phyloP scores from a whole-genome alignment of 306 rosid genomes.

The Rosa lucieae region DNA sequence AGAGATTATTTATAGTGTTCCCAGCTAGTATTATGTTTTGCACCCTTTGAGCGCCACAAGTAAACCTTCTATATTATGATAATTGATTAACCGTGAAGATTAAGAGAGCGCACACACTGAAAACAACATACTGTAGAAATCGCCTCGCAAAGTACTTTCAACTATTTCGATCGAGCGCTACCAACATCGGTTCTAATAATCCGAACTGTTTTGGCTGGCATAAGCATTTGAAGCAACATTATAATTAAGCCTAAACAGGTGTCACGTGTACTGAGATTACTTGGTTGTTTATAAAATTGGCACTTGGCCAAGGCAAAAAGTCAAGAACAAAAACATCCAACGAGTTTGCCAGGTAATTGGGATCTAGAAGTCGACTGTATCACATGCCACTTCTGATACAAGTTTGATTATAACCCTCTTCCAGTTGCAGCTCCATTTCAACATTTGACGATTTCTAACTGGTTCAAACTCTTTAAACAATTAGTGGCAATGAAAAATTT shows the following conservation, averaged over 20 bases:
- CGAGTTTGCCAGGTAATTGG: constrained; percentile 34
- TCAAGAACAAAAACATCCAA: constrained; percentile 31
- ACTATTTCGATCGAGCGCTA: constrained; percentile 1
- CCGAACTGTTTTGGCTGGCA: not conserved
- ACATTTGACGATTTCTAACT: constrained; percentile 12
- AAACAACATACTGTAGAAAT: not conserved
- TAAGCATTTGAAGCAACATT: not conserved
- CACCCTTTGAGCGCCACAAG: not conserved
- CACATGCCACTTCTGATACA: constrained; percentile 47
- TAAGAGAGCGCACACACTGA: not conserved
- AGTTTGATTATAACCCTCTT: constrained; percentile 5
- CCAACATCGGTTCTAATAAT: not conserved
- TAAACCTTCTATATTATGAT: not conserved
- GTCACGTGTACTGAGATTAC: constrained; percentile 48
- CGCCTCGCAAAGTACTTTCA: not conserved
- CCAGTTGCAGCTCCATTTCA: constrained; percentile 11
- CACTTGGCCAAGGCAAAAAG: constrained; percentile 12
- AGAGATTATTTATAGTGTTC: not conserved
- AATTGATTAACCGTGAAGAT: not conserved
- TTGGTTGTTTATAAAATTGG: constrained; percentile 1
- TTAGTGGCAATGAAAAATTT: not conserved
- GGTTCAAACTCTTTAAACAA: not conserved
- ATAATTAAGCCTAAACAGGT: not conserved
- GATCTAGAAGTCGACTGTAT: constrained; percentile 34
- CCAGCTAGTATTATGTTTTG: too few relatives aligned